These are phyloP conservation scores for Aristolochia fimbriata DNA, from an alignment of 164 flowering plant genomes.

Conservation along the genomic window DNA sequence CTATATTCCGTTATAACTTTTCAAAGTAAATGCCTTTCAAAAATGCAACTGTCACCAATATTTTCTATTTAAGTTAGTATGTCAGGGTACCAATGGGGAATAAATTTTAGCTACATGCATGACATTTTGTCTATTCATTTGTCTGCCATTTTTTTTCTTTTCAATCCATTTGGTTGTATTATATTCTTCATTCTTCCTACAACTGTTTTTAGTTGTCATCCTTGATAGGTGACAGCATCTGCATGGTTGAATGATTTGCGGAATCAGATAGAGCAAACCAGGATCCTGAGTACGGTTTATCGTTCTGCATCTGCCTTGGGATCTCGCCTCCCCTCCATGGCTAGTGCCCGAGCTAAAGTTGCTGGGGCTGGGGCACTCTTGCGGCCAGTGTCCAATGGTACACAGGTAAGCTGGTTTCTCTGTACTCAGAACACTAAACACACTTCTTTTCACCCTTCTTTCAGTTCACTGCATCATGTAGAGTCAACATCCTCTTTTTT, in stretches of 20 bases:
- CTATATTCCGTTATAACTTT: too few species aligned
- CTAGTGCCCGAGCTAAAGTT: slow-evolving; percentile 87
- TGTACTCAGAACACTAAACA: neutral
- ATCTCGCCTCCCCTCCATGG: slow-evolving; percentile 89
- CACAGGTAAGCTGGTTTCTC: slow-evolving; percentile 48
- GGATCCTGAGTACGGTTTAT: slow-evolving; percentile 88
- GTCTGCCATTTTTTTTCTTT: neutral
- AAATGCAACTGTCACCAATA: too few species aligned
- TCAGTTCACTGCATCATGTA: neutral
- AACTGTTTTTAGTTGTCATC: neutral
- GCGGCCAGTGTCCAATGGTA: slow-evolving; percentile 86
- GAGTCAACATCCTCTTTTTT: neutral
- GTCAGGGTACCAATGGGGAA: too few species aligned
- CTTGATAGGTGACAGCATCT: slow-evolving; percentile 81
- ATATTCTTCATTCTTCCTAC: neutral
- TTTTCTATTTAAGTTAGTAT: too few species aligned
- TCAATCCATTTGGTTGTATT: neutral
- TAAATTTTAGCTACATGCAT: too few species aligned
- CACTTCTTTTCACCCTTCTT: neutral
- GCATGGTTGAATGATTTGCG: slow-evolving; percentile 95
- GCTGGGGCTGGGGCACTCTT: slow-evolving; percentile 96
- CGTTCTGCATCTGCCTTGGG: slow-evolving; percentile 97
- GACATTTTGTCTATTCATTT: too few species aligned
- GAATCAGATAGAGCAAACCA: slow-evolving; percentile 83
- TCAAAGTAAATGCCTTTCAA: too few species aligned